Evolutionary conservation across 192 early-diverging fungal species (phyloP).

Genomic region (Endogone sp.): DNA sequence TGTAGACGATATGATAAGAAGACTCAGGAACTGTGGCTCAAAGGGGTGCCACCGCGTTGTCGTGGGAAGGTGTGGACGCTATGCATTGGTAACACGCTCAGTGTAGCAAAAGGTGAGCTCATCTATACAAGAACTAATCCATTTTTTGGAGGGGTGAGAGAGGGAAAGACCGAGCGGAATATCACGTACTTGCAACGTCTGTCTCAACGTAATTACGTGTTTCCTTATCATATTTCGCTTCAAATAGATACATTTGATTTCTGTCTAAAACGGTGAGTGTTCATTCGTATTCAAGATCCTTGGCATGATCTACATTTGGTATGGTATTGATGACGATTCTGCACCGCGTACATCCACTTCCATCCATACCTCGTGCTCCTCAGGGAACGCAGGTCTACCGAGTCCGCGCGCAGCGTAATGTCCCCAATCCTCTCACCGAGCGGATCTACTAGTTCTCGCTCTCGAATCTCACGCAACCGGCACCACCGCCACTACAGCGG

Average conservation of each 20-base stretch:
- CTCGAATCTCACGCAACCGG: too few species aligned
- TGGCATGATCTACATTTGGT: not conserved
- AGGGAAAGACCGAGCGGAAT: not conserved
- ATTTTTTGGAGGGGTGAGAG: not conserved
- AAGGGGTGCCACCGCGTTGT: conserved; percentile 38
- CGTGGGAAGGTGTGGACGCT: conserved; percentile 32
- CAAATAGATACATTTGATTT: not conserved
- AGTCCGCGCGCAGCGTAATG: not conserved
- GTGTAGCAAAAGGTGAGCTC: conserved; percentile 25
- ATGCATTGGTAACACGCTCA: conserved; percentile 28
- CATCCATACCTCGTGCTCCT: not conserved
- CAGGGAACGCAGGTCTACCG: not conserved
- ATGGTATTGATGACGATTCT: not conserved
- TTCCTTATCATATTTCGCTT: not conserved
- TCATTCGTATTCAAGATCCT: too few species aligned
- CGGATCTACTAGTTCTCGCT: too few species aligned
- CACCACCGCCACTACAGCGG: too few species aligned
- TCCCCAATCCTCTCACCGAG: too few species aligned
- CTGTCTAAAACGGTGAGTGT: not conserved
- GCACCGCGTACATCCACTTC: not conserved
- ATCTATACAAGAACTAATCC: not conserved
- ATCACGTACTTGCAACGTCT: not conserved
- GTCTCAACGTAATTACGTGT: not conserved
- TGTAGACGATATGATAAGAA: conserved; percentile 28
- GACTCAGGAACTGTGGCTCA: conserved; percentile 29